A percentile compares a stretch with the other conserved stretches of the same genome.
These are phyloP conservation scores for Hypoxylon sp. DNA, from an alignment of 2,329 filamentous ascomycete genomes.

Conservation along the genomic window DNA sequence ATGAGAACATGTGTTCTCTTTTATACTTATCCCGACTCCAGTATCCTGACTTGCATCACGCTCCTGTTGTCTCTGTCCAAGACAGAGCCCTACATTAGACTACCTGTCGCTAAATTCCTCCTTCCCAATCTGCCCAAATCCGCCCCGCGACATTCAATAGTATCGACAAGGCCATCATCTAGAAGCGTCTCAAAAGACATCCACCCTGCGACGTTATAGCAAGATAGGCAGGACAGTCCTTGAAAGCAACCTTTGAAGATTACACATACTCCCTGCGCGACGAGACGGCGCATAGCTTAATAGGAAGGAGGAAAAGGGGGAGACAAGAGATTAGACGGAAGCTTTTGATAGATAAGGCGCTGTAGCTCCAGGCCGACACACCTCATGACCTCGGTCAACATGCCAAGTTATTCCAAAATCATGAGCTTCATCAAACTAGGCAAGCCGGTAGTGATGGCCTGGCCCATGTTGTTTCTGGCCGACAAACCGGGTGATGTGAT, in stretches of 20 bases:
- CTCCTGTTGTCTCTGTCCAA: slow-evolving; percentile 43
- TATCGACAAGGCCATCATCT: slow-evolving; percentile 33
- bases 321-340: slow-evolving; percentile 25
- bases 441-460: slow-evolving; percentile 35
- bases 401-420: slow-evolving; percentile 29
- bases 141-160: slow-evolving; percentile 35
- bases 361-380: slow-evolving; percentile 22
- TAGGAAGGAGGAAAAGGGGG: slow-evolving; percentile 36
- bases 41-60: slow-evolving; percentile 41
- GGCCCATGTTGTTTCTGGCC: slow-evolving; percentile 36
- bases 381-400: slow-evolving; percentile 21
- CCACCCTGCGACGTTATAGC: slow-evolving; percentile 30
- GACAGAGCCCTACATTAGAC: slow-evolving; percentile 35
- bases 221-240: slow-evolving; percentile 36
- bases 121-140: slow-evolving; percentile 48
- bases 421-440: slow-evolving; percentile 35
- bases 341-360: slow-evolving; percentile 33
- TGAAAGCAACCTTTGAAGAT: slow-evolving; percentile 26
- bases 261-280: slow-evolving; percentile 21
- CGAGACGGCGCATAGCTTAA: slow-evolving; percentile 34
- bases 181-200: slow-evolving; percentile 28
- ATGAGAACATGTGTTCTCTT: slow-evolving; percentile 44
- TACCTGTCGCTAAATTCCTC: slow-evolving; percentile 38
- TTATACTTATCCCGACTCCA: slow-evolving; percentile 46
- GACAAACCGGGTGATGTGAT: slow-evolving; percentile 40